Base-by-base conservation (phyloP, 2,329 filamentous ascomycete species). In the Diplodia scrobiculata region DNA sequence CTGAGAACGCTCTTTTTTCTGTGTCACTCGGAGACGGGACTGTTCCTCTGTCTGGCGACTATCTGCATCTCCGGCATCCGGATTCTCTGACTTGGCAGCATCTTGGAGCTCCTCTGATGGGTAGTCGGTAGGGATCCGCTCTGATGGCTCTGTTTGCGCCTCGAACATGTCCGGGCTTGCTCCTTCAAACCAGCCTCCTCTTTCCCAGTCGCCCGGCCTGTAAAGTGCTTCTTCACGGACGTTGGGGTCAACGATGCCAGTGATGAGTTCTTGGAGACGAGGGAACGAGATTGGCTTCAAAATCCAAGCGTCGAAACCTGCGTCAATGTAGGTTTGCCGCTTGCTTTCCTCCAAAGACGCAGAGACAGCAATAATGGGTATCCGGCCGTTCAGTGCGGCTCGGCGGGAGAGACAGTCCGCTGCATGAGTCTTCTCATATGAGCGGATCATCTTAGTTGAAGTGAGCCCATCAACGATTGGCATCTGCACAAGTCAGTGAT, bases 251-350 rank as follows among this genome's bases (percentile, higher is more conserved):
- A 86, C 82, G 47, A 95, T 90, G 0, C 91, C 91, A 0, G 80
- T 76, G 65, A 96, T 82, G 7, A 96, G 81, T 25, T 84, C 82
- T 67, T 86, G 86, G 0, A 96, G 81, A 9, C 91, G 84, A 70
- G 87, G 86, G 73, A 96, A 96, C 68, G 94, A 88, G 52, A 96
- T 90, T 0, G 92, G 92, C 73, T 96, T 96, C 66, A 96, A 80
- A 29, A 97, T 92, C 92, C 92, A 96, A 27, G 90, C 92, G 70
- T 96, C 92, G 70, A 96, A 96, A 0, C 92, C 92, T 6, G 87
- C 87, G 52, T 90, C 83, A 51, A 92, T 84, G 70, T 96, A 97
- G 0, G 78, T 84, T 48, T 88, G 81, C 60, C 81, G 84, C 52
- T 92, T 85, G 19, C 82, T 84, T 74, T 96, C 92, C 1, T 90